A percentile compares a stretch with the other conserved stretches of the same genome.
Evolutionary conservation across 2,329 filamentous ascomycete genomes (phyloP).

Genomic region (Clarireedia homoeocarpa): DNA sequence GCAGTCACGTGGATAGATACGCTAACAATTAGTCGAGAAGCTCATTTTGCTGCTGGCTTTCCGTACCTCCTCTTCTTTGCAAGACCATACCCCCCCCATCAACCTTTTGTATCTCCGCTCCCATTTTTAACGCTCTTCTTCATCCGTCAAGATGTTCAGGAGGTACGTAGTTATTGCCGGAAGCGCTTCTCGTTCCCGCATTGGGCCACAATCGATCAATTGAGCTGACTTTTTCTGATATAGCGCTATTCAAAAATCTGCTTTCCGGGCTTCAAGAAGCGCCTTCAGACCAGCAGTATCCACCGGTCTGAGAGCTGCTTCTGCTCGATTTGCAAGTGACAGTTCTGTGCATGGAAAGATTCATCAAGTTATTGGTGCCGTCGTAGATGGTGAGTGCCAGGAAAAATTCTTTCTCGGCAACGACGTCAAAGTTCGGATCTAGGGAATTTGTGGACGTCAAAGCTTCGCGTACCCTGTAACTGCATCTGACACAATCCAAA

Average conservation of each 20-base stretch:
- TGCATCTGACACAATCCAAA: conserved; percentile 28
- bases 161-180: conserved; percentile 49
- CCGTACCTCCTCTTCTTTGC: conserved; percentile 8
- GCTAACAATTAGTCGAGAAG: conserved; percentile 31
- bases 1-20: conserved; percentile 8
- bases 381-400: conserved; percentile 77
- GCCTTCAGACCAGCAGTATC: conserved; percentile 49
- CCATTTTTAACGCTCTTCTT: conserved; percentile 55
- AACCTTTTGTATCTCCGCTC: conserved; percentile 45
- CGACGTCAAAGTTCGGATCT: conserved; percentile 20
- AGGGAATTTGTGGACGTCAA: conserved; percentile 1
- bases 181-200: conserved; percentile 17
- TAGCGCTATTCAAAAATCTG: conserved; percentile 61
- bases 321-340: conserved; percentile 43
- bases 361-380: conserved; percentile 91
- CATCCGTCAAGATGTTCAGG: conserved; percentile 76
- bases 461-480: conserved; percentile 13
- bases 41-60: conserved; percentile 16
- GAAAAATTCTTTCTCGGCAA: conserved; percentile 33
- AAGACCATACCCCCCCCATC: conserved; percentile 34
- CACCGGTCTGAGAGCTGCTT: conserved; percentile 48
- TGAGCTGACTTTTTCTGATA: conserved; percentile 37
- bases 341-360: conserved; percentile 58
- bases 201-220: conserved; percentile 31
- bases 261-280: conserved; percentile 51